Conservation (phyloP, 495 filamentous ascomycete genomes). For the Cenococcum geophilum region DNA sequence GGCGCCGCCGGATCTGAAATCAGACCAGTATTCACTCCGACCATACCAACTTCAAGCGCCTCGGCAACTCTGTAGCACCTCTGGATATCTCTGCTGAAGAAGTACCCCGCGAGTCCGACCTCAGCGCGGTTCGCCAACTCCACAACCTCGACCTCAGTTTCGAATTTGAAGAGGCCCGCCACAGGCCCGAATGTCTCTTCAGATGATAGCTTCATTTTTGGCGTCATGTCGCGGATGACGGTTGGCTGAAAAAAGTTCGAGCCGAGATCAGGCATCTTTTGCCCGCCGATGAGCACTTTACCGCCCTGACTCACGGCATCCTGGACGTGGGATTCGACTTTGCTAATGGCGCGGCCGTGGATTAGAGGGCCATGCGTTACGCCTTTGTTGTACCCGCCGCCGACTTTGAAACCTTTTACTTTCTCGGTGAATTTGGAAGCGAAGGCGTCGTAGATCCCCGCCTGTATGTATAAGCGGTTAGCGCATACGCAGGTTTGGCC, state of each 20-base stretch:
- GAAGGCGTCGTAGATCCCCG: conserved; percentile 44
- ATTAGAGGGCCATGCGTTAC: conserved; percentile 44
- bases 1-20: conserved; percentile 42
- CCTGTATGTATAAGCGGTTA: conserved; percentile 65
- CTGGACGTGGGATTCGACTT: conserved; percentile 39
- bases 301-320: conserved; percentile 40
- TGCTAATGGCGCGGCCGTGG: conserved; percentile 41
- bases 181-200: conserved; percentile 59
- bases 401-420: conserved; percentile 42
- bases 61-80: conserved; percentile 46
- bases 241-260: conserved; percentile 50
- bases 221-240: conserved; percentile 42
- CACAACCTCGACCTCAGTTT: conserved; percentile 47
- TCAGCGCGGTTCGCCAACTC: conserved; percentile 45
- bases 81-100: conserved; percentile 46
- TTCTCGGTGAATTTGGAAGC: conserved; percentile 38
- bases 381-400: conserved; percentile 40
- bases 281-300: conserved; percentile 42
- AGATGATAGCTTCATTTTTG: conserved; percentile 45
- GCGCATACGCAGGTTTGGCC: conserved; percentile 72
- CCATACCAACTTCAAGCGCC: conserved; percentile 49
- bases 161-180: conserved; percentile 46
- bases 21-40: conserved; percentile 47
- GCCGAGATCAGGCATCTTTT: conserved; percentile 39
- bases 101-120: conserved; percentile 47